Base-by-base conservation (phyloP, 208 protist genomes). In the Acanthamoeba triangularis region DNA sequence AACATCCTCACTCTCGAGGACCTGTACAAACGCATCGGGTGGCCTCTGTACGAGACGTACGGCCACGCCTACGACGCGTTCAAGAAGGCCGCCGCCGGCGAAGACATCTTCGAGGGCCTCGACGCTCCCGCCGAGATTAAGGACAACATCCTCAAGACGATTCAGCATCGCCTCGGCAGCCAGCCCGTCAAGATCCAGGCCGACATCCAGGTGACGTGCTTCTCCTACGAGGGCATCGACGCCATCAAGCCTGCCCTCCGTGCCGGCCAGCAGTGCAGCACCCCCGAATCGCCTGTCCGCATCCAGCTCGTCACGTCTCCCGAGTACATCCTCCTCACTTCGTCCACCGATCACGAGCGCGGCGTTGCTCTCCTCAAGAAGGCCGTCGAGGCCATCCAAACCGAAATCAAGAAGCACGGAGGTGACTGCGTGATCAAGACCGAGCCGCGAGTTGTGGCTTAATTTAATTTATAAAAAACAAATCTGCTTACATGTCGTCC, bases 151-250 rank as follows among this genome's bases (percentile, higher is more conserved):
- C 63, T 98, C 18, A 96, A 97, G 80, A 97, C 98, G 30, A 98
- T 99, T 67, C 54, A 95, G 18, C 96, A 96, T 52, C 93, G 98
- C 35, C 95, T 99, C 13, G 98, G 98, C 33, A 98, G 98, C 33
- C 98, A 99, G 95, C 95, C 98, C 49, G 90, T 99, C 80, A 99
- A 99, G 80, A 97, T 99, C 52, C 97, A 98, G 59, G 99, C 99
- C 3, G 99, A 99, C 95, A 98, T 99, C 49, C 98, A 99, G 95
- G 98, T 99, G 44, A 99, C 99, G n/a, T 99, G 99, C 97, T 99
- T 99, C 97, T 97, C 98, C 37, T 99, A 99, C 96, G 99, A 99
- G 96, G 99, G 99, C 87, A 99, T 99, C 84, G 98, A 99, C 95
- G 99, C 99, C 13, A 99, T 99, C 94, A 99, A 99, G 92, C 96